Percentiles rank a stretch among this genome's conserved stretches.
These are phyloP conservation scores for Boletellus deceptivus DNA, from an alignment of 1,284 basidiomycete genomes.

Conservation along the genomic window DNA sequence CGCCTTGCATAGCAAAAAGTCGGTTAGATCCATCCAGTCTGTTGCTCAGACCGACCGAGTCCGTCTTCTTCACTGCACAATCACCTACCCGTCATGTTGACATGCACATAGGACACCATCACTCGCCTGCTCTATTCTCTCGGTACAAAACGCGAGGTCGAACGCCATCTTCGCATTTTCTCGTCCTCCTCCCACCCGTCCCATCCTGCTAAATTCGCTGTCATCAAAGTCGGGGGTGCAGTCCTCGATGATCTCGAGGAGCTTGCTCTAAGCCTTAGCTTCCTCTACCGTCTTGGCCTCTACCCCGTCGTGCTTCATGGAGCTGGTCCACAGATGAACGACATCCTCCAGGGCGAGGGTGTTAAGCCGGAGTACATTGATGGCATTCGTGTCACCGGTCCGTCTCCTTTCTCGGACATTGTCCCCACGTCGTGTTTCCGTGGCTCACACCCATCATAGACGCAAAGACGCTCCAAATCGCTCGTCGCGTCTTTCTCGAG, in stretches of 20 bases:
- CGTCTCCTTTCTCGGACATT: conserved; percentile 22
- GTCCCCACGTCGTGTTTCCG: no score
- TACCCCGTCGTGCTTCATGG: conserved; percentile 95
- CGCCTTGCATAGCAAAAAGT: conserved; percentile 35
- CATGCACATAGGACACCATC: conserved; percentile 73
- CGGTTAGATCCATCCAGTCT: conserved; percentile 30
- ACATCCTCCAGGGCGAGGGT: conserved; percentile 86
- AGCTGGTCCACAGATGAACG: conserved; percentile 92
- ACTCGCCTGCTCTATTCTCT: conserved; percentile 93
- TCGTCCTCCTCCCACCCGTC: conserved; percentile 82
- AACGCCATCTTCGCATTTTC: conserved; percentile 94
- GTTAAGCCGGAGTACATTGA: conserved; percentile 94
- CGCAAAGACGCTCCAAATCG: conserved; percentile 87
- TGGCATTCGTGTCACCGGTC: conserved; percentile 91
- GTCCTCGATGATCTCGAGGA: conserved; percentile 90
- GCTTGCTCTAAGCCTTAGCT: conserved; percentile 88
- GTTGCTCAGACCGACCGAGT: conserved; percentile 36
- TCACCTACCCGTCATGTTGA: conserved; percentile 3
- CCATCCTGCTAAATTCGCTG: conserved; percentile 87
- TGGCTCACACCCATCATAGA: conserved; percentile 46
- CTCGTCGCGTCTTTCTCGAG: conserved; percentile 92
- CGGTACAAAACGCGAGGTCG: conserved; percentile 93
- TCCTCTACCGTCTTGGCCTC: conserved; percentile 90
- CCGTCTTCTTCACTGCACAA: conserved; percentile 10
- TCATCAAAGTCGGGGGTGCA: conserved; percentile 93